These are phyloP conservation scores for Aspergillus japonicus DNA, from an alignment of 2,329 filamentous ascomycete species.

Conservation along the genomic window DNA sequence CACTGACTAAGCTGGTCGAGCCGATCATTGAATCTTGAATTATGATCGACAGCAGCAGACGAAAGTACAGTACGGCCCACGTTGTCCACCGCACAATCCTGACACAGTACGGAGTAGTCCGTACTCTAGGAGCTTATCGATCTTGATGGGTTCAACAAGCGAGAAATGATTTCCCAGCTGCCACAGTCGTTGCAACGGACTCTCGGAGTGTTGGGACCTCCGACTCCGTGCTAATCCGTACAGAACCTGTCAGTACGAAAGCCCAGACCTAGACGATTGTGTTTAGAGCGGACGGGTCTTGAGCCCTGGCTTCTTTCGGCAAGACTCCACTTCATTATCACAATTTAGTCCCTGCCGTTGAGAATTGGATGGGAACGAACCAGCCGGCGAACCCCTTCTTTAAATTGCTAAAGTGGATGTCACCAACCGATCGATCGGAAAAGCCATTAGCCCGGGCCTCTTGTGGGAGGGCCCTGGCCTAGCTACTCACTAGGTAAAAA, in stretches of 20 bases:
- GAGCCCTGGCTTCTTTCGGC: neutral
- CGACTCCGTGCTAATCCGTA: neutral
- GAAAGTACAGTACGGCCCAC: neutral
- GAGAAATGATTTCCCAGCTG: neutral
- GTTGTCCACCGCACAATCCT: neutral
- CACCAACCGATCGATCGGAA: neutral
- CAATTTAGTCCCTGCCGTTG: neutral
- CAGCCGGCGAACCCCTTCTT: neutral
- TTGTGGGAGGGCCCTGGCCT: neutral
- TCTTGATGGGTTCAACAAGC: neutral
- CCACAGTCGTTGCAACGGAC: too few species aligned
- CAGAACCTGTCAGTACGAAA: neutral
- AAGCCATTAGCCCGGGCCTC: neutral
- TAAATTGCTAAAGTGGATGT: neutral
- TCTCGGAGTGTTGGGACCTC: neutral
- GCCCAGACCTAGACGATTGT: neutral
- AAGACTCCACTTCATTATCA: neutral
- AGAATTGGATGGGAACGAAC: neutral
- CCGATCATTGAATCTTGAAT: neutral
- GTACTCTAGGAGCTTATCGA: neutral
- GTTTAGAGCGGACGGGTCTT: neutral
- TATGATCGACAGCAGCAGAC: neutral
- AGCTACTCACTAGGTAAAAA: neutral
- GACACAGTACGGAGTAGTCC: neutral
- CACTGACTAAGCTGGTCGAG: neutral